Conservation (phyloP, 352 stramenopile genomes). For the Phytophthora sp. region DNA sequence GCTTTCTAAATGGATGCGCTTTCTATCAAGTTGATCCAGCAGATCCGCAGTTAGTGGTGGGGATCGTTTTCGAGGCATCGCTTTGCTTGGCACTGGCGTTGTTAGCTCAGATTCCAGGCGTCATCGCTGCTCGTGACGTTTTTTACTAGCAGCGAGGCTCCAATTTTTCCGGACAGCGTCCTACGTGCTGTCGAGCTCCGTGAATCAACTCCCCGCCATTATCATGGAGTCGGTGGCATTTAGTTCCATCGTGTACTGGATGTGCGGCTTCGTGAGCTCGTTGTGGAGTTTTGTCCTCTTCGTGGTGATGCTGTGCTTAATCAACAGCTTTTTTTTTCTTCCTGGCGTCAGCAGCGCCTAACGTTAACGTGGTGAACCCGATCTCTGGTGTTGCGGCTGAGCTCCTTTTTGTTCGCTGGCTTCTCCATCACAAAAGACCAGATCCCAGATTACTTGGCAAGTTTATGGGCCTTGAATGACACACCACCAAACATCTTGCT, state of each 20-base stretch:
- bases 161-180: slow-evolving; percentile 28
- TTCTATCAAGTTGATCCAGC: slow-evolving; percentile 26
- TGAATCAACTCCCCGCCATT: slow-evolving; percentile 14
- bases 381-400: slow-evolving; percentile 1
- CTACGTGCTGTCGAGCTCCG: slow-evolving; percentile 18
- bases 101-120: slow-evolving; percentile 7
- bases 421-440: slow-evolving; percentile 26
- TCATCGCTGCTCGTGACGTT: slow-evolving; percentile 18
- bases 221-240: slow-evolving; percentile 16
- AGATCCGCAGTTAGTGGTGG: slow-evolving; percentile 15
- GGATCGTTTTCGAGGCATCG: slow-evolving; percentile 17
- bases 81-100: slow-evolving; percentile 23
- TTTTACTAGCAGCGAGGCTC: slow-evolving; percentile 25
- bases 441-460: slow-evolving; percentile 25
- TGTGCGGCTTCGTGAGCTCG: slow-evolving; percentile 30
- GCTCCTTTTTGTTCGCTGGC: slow-evolving; percentile 18
- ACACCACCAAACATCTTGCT: too few species aligned
- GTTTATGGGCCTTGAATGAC: too few species aligned
- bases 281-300: slow-evolving; percentile 18
- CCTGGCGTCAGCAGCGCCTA: slow-evolving; percentile 8
- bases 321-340: slow-evolving; percentile 29
- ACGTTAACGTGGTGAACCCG: slow-evolving; percentile 18
- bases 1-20: slow-evolving; percentile 16
- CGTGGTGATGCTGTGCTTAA: slow-evolving; percentile 10
- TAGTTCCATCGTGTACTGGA: slow-evolving; percentile 22